Base-by-base conservation (phyloP, 169 alveolate species). In the Babesia bovis region DNA sequence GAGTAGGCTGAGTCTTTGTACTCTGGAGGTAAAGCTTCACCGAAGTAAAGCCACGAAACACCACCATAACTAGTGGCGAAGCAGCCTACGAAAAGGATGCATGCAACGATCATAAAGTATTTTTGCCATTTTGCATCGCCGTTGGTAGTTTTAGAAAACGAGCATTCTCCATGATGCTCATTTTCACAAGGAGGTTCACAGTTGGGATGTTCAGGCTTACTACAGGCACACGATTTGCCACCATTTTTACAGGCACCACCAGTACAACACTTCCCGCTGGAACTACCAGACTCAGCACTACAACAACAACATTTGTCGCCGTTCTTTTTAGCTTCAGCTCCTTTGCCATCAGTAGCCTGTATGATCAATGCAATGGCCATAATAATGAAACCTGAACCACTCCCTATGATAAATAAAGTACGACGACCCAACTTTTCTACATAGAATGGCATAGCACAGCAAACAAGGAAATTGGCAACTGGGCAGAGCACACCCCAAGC, bases 21-120 rank as follows among this genome's bases (percentile, higher is more conserved):
- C 66, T 92, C 95, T 0, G 86, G 73, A 0, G 94, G 91, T 82
- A 77, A 87, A 45, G 91, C 91, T 75, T 92, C 96, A 55, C 83
- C 79, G 15, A 92, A 66, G 66, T 90, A 91, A 7, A 92, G 70
- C 94, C 94, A 92, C 45, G 85, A 49, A 28, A 91, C 92, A 5
- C 95, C 94, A 12, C 96, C 96, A 59, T 81, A 85, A 3, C 92
- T 90, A 7, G 89, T 85, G 19, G 96, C 90, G 68, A 92, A 92
- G 51, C 89, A 89, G 30, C 88, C 65, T 1, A 89, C 81, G 78
- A 91, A 91, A 9, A 82, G 66, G 51, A 85, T 60, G 6, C 90
- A 77, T 42, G 91, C 89, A 19, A 60, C 59, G 4, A 76, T 70
- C 10, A 90, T 52, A 4, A 59, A 13, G 2, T 26, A 36, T 36